Base-by-base conservation (phyloP, 2,329 filamentous ascomycete species). In the Bipolaris bicolor region DNA sequence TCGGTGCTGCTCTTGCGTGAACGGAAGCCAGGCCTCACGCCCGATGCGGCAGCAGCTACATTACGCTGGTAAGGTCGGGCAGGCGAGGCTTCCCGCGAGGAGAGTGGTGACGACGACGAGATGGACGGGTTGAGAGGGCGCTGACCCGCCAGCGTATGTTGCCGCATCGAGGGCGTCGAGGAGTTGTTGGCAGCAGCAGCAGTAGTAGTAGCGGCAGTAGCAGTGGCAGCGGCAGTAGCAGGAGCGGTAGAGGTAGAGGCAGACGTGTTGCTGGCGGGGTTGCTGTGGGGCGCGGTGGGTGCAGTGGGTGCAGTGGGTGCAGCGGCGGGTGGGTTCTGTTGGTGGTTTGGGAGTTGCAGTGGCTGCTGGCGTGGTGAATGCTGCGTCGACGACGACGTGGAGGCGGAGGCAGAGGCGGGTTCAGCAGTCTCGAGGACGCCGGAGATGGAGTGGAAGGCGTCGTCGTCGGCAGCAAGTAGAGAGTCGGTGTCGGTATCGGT, bases 51-150 rank as follows among this genome's bases (percentile, higher is more conserved):
- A 33, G 67, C 52, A 7, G 58, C 59, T 11, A 60, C 49, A 50
- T 64, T 64, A 60, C 67, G 71, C 43, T 71, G 72, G 36, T 67
- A 65, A 16, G 65, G 73, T 45, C 77, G 72, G 31, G 77, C 72
- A 6, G 81, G 81, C 47, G 80, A 82, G 29, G 76, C 74, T 64
- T 82, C 81, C 57, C 81, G 76, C 40, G 80, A 82, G 24, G 79
- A 78, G 57, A 74, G 68, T 36, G 81, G 80, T 7, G 73, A 69
- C 33, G 80, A 80, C 18, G 77, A 71, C 41, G 71, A 70, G 62
- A 58, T 68, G n/a, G 73, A 70, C 57, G 63, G 59, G 63, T 68
- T 70, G 41, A 72, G 63, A 20, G 71, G 67, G 36, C 70, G 71
- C 45, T 65, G 60, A 20, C 66, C 66, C 45, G 62, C 67, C 50